These are phyloP conservation scores for Sporothrix curviconia DNA, from an alignment of 2,329 filamentous ascomycete species.

Conservation along the genomic window DNA sequence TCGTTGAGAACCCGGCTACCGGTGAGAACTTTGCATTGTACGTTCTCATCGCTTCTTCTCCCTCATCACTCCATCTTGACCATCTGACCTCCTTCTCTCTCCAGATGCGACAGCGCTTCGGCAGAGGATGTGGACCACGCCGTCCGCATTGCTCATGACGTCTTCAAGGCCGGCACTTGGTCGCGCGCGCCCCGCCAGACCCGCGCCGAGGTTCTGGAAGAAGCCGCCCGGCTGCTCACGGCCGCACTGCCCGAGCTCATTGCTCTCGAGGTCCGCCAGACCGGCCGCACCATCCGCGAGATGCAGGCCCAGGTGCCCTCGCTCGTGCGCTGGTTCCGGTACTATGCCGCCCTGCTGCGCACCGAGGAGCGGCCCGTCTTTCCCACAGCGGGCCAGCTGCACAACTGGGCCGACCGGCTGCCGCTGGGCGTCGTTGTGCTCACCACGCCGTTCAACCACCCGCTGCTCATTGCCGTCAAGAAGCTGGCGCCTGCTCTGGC, in stretches of 20 bases:
- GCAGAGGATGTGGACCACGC: constrained; percentile 36
- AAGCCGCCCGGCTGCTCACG: constrained; percentile 48
- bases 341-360: constrained; percentile 62
- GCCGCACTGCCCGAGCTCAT: constrained; percentile 50
- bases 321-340: constrained; percentile 63
- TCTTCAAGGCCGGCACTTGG: constrained; percentile 49
- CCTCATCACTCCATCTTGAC: not conserved
- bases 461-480: constrained; percentile 51
- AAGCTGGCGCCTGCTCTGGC: constrained; percentile 57
- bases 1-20: constrained; percentile 24
- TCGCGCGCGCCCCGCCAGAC: constrained; percentile 48
- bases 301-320: constrained; percentile 64
- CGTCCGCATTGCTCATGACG: constrained; percentile 35
- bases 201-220: constrained; percentile 57
- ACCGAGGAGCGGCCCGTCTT: constrained; percentile 60
- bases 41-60: not conserved
- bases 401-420: constrained; percentile 49
- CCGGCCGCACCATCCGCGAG: constrained; percentile 60
- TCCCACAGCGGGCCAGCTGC: constrained; percentile 55
- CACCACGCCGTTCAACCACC: constrained; percentile 55
- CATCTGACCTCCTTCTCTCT: not conserved
- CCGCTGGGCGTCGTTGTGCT: constrained; percentile 53
- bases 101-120: constrained; percentile 43
- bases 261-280: constrained; percentile 58
- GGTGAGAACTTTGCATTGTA: constrained; percentile 23